phyloP scores from a whole-genome alignment of 371 early-diverging fungal species.

The Mucor velutinosus region DNA sequence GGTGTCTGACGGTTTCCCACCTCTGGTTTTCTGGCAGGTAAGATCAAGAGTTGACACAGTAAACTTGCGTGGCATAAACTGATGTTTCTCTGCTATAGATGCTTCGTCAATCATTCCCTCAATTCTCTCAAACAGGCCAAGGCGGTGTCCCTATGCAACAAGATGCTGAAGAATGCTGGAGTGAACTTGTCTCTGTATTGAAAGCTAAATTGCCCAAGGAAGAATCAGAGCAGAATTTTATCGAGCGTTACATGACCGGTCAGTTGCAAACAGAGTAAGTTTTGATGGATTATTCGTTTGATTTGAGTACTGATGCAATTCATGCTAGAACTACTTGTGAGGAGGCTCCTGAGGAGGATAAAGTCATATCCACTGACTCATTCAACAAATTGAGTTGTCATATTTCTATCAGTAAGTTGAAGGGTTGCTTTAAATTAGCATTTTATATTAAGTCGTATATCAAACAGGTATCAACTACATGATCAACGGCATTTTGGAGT shows the following conservation, averaged over 20 bases:
- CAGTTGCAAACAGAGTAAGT: slow-evolving; percentile 59
- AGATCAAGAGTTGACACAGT: background rate
- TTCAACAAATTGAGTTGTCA: slow-evolving; percentile 87
- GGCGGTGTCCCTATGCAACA: slow-evolving; percentile 85
- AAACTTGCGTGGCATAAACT: background rate
- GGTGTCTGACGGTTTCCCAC: slow-evolving; percentile 76
- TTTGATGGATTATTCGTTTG: background rate
- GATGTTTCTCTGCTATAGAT: slow-evolving; percentile 32
- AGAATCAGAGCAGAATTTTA: slow-evolving; percentile 58
- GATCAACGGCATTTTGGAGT: slow-evolving; percentile 62
- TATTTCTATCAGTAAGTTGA: slow-evolving; percentile 68
- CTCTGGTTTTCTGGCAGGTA: slow-evolving; percentile 80
- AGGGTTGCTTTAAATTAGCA: background rate
- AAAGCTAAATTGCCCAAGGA: slow-evolving; percentile 68
- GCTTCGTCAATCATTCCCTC: slow-evolving; percentile 82
- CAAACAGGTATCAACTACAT: slow-evolving; percentile 66
- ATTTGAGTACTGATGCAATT: background rate
- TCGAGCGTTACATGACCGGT: slow-evolving; percentile 87
- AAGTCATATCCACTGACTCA: slow-evolving; percentile 60
- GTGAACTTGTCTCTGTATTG: slow-evolving; percentile 67
- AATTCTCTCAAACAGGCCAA: slow-evolving; percentile 80
- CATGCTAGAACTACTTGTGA: slow-evolving; percentile 64
- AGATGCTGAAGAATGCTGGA: slow-evolving; percentile 99
- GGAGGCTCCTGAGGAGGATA: slow-evolving; percentile 82
- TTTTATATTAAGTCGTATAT: background rate